Evolutionary conservation across 140 eudicot genomes (phyloP), one percentile per base, ranked within the genome.

Genomic region (Senecio squalidus): DNA sequence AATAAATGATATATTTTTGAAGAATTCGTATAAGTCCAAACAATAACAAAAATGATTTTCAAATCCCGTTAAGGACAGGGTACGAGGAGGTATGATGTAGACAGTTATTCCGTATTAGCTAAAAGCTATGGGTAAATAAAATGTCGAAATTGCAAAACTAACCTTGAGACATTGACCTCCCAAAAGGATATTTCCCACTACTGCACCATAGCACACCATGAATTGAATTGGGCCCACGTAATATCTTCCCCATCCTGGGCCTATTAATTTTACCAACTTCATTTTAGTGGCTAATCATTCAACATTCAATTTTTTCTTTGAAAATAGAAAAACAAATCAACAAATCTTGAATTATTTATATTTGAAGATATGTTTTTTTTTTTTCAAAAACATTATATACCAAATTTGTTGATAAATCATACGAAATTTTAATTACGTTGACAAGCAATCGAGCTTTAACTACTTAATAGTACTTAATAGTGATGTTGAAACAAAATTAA

Each of bases 151-250:
- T 5, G 25, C 4, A 49, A 29, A 23, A 38, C 49, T 21, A 21
- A 90, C 97, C 97, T 90, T 90, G 70, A 90, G 80, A 75, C 95
- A 86, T 58, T 90, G 87, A 18, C 97, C 97, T 40, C 97, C 97
- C 58, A 90, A 60, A 76, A 90, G 88, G 36, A 70, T 58, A 26
- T 70, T 63, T 2, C 84, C 97, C 36, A 89, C 81, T 15, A 85
- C 97, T 10, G 94, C 90, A 68, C 94, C 95, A 55, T 80, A 85
- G 76, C 97, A 90, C 6, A 80, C 82, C 51, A 71, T 38, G 67
- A 86, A 76, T 41, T 83, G 97, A 49, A 86, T 76, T 13, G 97
- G 95, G 9, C 95, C 97, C 11, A 90, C 95, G 40, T 67, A 83
- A 33, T 80, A 90, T 56, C 17, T 53, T 0, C 94, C 87, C 97